Conservation (phyloP, 2,329 filamentous ascomycete genomes). For the Alternaria triticina region DNA sequence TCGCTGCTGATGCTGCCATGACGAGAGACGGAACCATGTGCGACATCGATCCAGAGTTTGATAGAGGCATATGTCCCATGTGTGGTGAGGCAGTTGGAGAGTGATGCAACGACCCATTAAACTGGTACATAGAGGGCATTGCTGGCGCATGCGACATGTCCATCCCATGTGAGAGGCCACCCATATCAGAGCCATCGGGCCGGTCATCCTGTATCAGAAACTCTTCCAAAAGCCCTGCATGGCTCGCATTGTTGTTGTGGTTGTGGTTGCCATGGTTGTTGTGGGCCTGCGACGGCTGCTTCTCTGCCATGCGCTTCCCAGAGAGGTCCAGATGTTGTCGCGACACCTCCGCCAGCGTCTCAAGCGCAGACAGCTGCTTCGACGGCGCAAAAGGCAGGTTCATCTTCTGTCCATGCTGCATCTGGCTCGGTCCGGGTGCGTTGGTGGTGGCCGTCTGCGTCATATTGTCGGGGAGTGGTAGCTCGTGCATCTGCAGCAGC, state of each 20-base stretch:
- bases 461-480: constrained; percentile 56
- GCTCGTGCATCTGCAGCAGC: constrained; percentile 73
- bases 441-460: constrained; percentile 27
- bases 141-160: constrained; percentile 43
- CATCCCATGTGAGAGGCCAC: constrained; percentile 34
- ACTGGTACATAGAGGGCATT: constrained; percentile 49
- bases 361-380: constrained; percentile 78
- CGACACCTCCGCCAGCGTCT: constrained; percentile 87
- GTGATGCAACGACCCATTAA: constrained; percentile 44
- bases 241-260: constrained; percentile 21
- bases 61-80: constrained; percentile 39
- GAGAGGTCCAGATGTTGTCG: constrained; percentile 70
- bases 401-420: constrained; percentile 40
- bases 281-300: constrained; percentile 34
- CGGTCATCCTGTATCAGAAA: constrained; percentile 49
- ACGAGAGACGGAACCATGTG: constrained; percentile 48
- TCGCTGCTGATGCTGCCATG: constrained; percentile 50
- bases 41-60: constrained; percentile 37
- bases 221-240: constrained; percentile 43
- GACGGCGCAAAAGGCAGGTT: constrained; percentile 53
- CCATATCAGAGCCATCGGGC: constrained; percentile 36
- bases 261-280: constrained; percentile 12
- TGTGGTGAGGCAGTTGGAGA: constrained; percentile 46
- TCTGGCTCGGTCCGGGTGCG: constrained; percentile 19
- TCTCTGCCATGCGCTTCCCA: constrained; percentile 51